Evolutionary conservation across 805 yeast species (phyloP).

Genomic region (Nakazawaea peltata): DNA sequence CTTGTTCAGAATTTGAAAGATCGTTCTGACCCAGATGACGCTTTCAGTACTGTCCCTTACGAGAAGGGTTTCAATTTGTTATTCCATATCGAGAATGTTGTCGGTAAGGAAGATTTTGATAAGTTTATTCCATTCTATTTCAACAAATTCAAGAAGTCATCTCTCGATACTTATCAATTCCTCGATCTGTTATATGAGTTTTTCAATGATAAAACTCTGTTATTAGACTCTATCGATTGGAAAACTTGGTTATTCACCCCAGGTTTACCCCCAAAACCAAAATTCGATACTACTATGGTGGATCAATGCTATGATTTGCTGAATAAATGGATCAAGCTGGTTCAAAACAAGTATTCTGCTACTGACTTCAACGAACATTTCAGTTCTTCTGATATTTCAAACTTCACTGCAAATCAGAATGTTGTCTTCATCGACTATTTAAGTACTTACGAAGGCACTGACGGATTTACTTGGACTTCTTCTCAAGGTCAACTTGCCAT

Average conservation of each 20-base stretch:
- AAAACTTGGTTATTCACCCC: slow-evolving; percentile 72
- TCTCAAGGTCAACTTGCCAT: slow-evolving; percentile 25
- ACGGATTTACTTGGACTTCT: slow-evolving; percentile 29
- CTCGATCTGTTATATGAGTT: slow-evolving; percentile 67
- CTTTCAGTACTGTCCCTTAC: slow-evolving; percentile 82
- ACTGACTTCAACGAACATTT: slow-evolving; percentile 25
- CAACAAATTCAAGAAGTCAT: slow-evolving; percentile 53
- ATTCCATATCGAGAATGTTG: slow-evolving; percentile 58
- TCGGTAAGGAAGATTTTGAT: slow-evolving; percentile 68
- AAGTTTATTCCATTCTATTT: slow-evolving; percentile 78
- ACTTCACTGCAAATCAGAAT: slow-evolving; percentile 67
- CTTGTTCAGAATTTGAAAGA: slow-evolving; percentile 67
- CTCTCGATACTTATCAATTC: slow-evolving; percentile 79
- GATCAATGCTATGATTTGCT: slow-evolving; percentile 65
- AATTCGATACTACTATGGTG: slow-evolving; percentile 71
- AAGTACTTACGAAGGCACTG: slow-evolving; percentile 36
- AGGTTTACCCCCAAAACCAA: slow-evolving; percentile 86
- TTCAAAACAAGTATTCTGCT: slow-evolving; percentile 16
- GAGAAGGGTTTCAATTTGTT: slow-evolving; percentile 84
- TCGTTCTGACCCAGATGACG: slow-evolving; percentile 79
- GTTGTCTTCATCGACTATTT: slow-evolving; percentile 73
- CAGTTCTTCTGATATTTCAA: slow-evolving; percentile 37
- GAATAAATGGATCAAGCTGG: slow-evolving; percentile 48
- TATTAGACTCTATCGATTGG: slow-evolving; percentile 77
- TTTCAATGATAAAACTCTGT: slow-evolving; percentile 30